These are phyloP conservation scores for Beauveria sp. DNA, from an alignment of 2,329 filamentous ascomycete species.

Conservation along the genomic window DNA sequence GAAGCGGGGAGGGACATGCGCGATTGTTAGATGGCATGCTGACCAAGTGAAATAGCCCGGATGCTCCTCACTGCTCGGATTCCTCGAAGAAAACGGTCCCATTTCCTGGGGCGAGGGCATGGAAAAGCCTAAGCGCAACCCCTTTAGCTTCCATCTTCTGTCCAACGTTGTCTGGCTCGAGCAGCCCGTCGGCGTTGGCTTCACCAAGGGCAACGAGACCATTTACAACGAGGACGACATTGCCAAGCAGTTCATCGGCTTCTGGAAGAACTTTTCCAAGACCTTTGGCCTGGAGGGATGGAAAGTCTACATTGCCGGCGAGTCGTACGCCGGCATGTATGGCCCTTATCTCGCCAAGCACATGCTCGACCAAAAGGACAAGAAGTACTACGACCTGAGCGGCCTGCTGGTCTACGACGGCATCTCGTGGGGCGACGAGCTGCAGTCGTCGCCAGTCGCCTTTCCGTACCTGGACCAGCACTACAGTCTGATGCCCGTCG, in stretches of 20 bases:
- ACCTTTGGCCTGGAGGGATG: slow-evolving; percentile 55
- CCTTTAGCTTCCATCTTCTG: slow-evolving; percentile 67
- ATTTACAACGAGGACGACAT: slow-evolving; percentile 58
- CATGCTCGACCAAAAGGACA: slow-evolving; percentile 62
- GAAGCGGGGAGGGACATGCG: background rate
- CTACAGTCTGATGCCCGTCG: slow-evolving; percentile 53
- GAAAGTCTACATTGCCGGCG: slow-evolving; percentile 65
- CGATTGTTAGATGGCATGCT: background rate
- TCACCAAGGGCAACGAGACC: slow-evolving; percentile 55
- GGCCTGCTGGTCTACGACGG: slow-evolving; percentile 70
- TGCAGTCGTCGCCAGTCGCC: slow-evolving; percentile 40
- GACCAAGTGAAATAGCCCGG: slow-evolving; percentile 33
- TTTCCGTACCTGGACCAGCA: slow-evolving; percentile 55
- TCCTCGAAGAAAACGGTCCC: slow-evolving; percentile 72
- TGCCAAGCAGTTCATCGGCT: slow-evolving; percentile 60
- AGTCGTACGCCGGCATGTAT: slow-evolving; percentile 60
- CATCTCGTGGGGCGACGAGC: slow-evolving; percentile 43
- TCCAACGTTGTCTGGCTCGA: slow-evolving; percentile 74
- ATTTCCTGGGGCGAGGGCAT: slow-evolving; percentile 67
- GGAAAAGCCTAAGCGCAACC: slow-evolving; percentile 54
- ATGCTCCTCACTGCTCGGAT: slow-evolving; percentile 55
- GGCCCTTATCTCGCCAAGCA: slow-evolving; percentile 66
- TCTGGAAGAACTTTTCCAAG: slow-evolving; percentile 65
- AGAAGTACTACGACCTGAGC: slow-evolving; percentile 57
- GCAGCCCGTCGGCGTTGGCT: slow-evolving; percentile 61